Conservation (phyloP, 768 basidiomycete species). For the Polyporus arcularius region DNA sequence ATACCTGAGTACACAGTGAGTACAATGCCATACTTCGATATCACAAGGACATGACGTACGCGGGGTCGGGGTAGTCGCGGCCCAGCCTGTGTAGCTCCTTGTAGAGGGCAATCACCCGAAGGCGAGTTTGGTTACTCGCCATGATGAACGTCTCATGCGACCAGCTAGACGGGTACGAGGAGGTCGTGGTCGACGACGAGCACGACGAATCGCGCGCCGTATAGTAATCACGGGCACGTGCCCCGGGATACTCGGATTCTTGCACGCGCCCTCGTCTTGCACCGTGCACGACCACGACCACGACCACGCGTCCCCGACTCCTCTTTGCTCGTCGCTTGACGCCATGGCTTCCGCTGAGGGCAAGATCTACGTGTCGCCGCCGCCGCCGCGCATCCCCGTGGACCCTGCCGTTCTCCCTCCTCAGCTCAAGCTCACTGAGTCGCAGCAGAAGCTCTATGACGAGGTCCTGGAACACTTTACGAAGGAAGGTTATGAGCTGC, state of each 20-base stretch:
- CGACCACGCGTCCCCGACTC: not conserved
- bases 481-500: conserved; percentile 50
- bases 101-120: conserved; percentile 72
- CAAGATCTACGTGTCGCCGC: conserved; percentile 15
- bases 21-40: not conserved
- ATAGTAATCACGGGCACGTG: not conserved
- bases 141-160: conserved; percentile 32
- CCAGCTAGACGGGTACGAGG: not conserved
- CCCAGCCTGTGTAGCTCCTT: conserved; percentile 83
- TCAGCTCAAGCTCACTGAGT: conserved; percentile 36
- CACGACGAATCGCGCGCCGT: not conserved
- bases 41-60: conserved; percentile 46
- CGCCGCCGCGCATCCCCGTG: conserved; percentile 23
- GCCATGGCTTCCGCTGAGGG: conserved; percentile 12
- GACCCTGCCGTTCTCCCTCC: conserved; percentile 11
- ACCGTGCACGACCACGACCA: too few relatives aligned
- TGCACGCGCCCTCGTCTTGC: too few relatives aligned
- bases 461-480: conserved; percentile 63
- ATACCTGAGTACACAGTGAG: conserved; percentile 48
- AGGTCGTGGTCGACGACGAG: not conserved
- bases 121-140: conserved; percentile 53
- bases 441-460: conserved; percentile 51
- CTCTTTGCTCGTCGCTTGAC: not conserved
- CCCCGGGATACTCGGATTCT: too few relatives aligned
- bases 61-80: conserved; percentile 79